These are phyloP conservation scores for Collariella sp. DNA, from an alignment of 495 filamentous ascomycete species.

Conservation along the genomic window DNA sequence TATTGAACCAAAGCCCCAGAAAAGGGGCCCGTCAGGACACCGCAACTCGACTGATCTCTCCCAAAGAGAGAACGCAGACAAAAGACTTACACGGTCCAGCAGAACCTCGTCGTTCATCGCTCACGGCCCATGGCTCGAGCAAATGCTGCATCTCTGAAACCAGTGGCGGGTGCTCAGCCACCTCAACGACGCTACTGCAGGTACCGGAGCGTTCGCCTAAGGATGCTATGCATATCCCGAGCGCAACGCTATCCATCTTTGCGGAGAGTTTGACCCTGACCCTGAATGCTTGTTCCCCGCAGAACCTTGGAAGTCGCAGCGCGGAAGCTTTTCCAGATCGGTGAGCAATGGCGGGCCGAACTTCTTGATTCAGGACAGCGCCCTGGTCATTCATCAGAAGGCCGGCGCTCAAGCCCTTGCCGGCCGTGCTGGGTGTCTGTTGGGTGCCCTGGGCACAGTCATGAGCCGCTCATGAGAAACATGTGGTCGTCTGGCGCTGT, in stretches of 20 bases:
- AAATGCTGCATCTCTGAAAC: constrained; percentile 7
- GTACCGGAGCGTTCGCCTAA: constrained; percentile 8
- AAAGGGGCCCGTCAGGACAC: neutral
- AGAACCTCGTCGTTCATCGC: too few relatives aligned
- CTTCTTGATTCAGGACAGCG: constrained; percentile 1
- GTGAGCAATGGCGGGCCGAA: neutral
- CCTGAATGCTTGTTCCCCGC: constrained; percentile 5
- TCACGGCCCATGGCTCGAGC: neutral
- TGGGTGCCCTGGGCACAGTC: neutral
- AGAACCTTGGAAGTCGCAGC: neutral
- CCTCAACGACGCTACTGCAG: constrained; percentile 18
- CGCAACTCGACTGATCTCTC: neutral
- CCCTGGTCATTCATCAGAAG: neutral
- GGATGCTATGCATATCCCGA: neutral
- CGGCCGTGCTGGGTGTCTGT: too few relatives aligned
- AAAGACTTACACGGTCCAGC: too few relatives aligned
- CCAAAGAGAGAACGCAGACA: too few relatives aligned
- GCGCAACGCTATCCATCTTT: neutral
- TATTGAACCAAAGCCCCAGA: neutral
- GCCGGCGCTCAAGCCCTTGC: neutral
- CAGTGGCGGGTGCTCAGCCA: constrained; percentile 15
- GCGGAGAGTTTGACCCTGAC: neutral
- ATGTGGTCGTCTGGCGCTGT: too few relatives aligned
- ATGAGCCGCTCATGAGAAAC: neutral
- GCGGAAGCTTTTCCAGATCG: constrained; percentile 1